Evolutionary conservation across 78 protist genomes (phyloP).

Genomic region (Monocercomonoides exilis): DNA sequence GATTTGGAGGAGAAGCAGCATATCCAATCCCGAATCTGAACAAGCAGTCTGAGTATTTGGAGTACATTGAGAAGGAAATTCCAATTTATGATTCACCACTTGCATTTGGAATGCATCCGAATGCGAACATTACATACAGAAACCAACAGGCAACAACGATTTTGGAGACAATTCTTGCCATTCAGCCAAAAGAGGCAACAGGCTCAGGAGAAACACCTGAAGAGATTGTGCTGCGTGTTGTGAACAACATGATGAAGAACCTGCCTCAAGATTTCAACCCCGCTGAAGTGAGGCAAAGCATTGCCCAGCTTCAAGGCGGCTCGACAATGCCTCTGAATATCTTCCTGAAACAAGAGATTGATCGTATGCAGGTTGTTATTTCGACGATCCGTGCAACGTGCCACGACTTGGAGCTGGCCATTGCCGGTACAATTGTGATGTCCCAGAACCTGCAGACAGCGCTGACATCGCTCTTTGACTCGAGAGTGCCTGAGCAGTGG

Average conservation of each 20-base stretch:
- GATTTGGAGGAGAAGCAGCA: slow-evolving; percentile 15
- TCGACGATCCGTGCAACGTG: slow-evolving; percentile 30
- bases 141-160: slow-evolving; percentile 13
- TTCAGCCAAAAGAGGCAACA: slow-evolving; percentile 67
- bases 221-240: slow-evolving; percentile 33
- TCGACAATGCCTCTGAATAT: slow-evolving; percentile 53
- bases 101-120: slow-evolving; percentile 72
- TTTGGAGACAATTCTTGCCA: slow-evolving; percentile 49
- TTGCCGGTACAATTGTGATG: slow-evolving; percentile 67
- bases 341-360: slow-evolving; percentile 64
- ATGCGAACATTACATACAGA: slow-evolving; percentile 70
- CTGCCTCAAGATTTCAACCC: slow-evolving; percentile 47
- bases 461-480: slow-evolving; percentile 44
- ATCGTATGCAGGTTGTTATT: slow-evolving; percentile 46
- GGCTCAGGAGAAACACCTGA: slow-evolving; percentile 61
- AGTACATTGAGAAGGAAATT: slow-evolving; percentile 32
- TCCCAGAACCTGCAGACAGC: slow-evolving; percentile 35
- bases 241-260: slow-evolving; percentile 45
- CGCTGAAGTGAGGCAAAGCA: slow-evolving; percentile 21
- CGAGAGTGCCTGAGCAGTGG: slow-evolving; percentile 55
- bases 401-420: slow-evolving; percentile 58
- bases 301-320: slow-evolving; percentile 14
- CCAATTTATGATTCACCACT: slow-evolving; percentile 63
- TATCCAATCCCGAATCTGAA: slow-evolving; percentile 33
- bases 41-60: slow-evolving; percentile 21